Conservation (phyloP, 257 asterid species). For the Coffea canephora region DNA sequence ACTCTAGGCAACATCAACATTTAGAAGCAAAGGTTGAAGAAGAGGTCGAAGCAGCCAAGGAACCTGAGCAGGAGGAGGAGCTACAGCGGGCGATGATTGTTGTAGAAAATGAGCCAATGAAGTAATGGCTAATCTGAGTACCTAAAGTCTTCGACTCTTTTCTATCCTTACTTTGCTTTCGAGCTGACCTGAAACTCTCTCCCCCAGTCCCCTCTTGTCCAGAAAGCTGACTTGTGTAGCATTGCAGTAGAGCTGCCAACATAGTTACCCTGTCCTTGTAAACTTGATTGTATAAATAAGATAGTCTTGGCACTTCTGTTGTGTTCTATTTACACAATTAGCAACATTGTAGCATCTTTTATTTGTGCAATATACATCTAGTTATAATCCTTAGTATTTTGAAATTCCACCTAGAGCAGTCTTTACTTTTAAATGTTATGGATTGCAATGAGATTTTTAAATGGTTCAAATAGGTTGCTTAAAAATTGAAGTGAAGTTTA, state of each 20-base stretch:
- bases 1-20: conserved; percentile 47
- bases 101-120: conserved; percentile 35
- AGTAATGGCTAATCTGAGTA: conserved; percentile 11
- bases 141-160: neutral
- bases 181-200: neutral
- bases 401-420: neutral
- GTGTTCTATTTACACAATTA: neutral
- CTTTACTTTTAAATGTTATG: too few relatives aligned
- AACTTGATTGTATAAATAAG: neutral
- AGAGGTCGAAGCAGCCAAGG: conserved; percentile 21
- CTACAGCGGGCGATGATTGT: conserved; percentile 50
- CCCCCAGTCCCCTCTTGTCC: neutral
- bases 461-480: too few relatives aligned
- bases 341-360: neutral
- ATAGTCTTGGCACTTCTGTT: neutral
- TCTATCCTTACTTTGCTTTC: too few relatives aligned
- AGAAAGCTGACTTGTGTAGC: neutral
- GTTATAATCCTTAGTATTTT: neutral
- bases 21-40: conserved; percentile 36
- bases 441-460: too few relatives aligned
- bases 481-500: too few relatives aligned
- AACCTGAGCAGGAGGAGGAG: conserved; percentile 26
- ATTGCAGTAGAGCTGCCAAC: neutral
- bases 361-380: neutral
- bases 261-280: neutral